Evolutionary conservation across 2,329 filamentous ascomycete genomes (phyloP).

Genomic region (Aureobasidium sp.): DNA sequence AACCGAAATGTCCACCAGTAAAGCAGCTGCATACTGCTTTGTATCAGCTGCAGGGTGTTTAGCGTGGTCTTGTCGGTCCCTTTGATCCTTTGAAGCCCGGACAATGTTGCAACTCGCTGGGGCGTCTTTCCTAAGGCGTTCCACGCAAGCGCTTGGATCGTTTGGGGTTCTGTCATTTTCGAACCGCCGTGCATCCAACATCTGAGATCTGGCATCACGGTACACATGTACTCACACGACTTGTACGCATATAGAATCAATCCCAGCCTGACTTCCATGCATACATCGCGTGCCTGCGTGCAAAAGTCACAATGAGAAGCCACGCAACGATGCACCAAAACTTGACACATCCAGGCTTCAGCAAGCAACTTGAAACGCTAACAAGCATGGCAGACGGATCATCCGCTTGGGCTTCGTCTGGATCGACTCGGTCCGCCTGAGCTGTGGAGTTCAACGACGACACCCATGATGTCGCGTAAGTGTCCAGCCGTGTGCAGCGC

Average conservation of each 20-base stretch:
- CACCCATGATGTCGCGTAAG: conserved; percentile 5
- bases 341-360: conserved; percentile 2
- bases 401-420: background rate
- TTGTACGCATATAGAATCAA: background rate
- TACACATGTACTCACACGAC: conserved; percentile 11
- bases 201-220: conserved; percentile 11
- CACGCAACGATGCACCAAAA: conserved; percentile 8
- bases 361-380: conserved; percentile 15
- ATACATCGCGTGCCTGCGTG: conserved; percentile 12
- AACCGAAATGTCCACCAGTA: conserved; percentile 12
- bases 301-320: background rate
- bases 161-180: background rate
- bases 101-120: conserved; percentile 5
- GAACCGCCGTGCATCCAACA: conserved; percentile 4
- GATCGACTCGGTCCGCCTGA: conserved; percentile 14
- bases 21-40: conserved; percentile 11
- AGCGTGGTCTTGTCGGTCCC: conserved; percentile 8
- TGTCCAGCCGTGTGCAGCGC: conserved; percentile 5
- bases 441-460: conserved; percentile 9
- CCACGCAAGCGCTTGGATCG: conserved; percentile 15
- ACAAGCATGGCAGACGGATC: conserved; percentile 11
- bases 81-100: background rate
- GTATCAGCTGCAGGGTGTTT: conserved; percentile 12
- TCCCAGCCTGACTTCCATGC: background rate
- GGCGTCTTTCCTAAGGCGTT: conserved; percentile 10